Evolutionary conservation across 2,329 filamentous ascomycete genomes (phyloP), one percentile per base, ranked within the genome.

Genomic region (Cercospora beticola): DNA sequence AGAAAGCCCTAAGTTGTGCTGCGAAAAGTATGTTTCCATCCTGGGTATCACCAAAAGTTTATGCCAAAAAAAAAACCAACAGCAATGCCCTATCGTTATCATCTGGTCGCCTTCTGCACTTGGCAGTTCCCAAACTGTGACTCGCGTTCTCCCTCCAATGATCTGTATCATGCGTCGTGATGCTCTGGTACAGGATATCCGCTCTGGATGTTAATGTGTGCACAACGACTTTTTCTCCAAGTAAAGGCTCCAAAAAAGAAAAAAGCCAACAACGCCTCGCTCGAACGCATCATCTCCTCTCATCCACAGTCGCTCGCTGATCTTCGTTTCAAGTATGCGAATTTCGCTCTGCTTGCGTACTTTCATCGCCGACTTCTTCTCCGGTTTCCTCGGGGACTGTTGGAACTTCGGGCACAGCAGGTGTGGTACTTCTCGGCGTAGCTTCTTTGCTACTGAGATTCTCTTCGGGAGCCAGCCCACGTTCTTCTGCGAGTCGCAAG

Each of bases 401-500:
- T 4, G 23, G 5, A 21, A 40, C 6, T 1, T 57, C 62, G 1
- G 43, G 26, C n/a, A 56, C 14, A 56, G 67, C 67, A 4, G 67
- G 67, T 2, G 67, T 52, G 18, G 16, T 46, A 23, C 61, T 68
- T 49, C 56, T 66, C 43, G 72, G 72, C 18, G 73, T 75, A 26
- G 67, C 71, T 66, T 76, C 74, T 64, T 75, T 76, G 64, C 75
- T 75, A 49, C 71, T 68, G 4, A 73, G 49, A 33, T 73, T 67
- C 8, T 74, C 49, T 21, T 64, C 64, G 2, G 21, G 21, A 7
- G 43, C 72, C 23, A 89, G 75, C 1, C 88, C 88, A 30, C 85
- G 82, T 67, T 83, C 82, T 10, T 83, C 73, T 9, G 88, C 88
- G 21, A 89, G 76, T 56, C 82, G 81, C 36, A 84, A 82, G 3